Percentiles rank a stretch among this genome's conserved stretches.
phyloP scores from a whole-genome alignment of 2,329 filamentous ascomycete genomes.

The Colletotrichum somersetense region DNA sequence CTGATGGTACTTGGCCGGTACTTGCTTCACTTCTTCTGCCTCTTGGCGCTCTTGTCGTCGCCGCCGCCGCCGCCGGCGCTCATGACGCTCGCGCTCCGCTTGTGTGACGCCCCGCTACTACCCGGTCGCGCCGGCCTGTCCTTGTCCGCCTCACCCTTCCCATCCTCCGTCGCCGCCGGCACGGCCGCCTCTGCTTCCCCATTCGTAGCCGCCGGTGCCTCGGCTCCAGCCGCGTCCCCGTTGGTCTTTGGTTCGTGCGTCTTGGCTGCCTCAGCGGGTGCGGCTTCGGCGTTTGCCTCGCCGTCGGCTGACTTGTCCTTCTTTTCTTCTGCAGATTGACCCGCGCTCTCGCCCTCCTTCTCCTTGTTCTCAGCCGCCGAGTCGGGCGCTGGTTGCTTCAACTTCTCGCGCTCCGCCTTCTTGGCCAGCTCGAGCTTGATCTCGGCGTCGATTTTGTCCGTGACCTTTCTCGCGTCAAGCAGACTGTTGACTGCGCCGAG shows the following conservation, averaged over 20 bases:
- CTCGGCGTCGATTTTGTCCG: constrained; percentile 82
- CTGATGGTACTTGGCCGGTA: constrained; percentile 45
- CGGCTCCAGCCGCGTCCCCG: constrained; percentile 30
- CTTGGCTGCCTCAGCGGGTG: constrained; percentile 27
- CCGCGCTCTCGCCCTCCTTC: constrained; percentile 24
- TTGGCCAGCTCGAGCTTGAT: constrained; percentile 71
- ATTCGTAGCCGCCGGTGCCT: constrained; percentile 19
- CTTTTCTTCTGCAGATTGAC: constrained; percentile 20
- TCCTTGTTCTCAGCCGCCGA: constrained; percentile 30
- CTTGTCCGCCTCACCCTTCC: constrained; percentile 45
- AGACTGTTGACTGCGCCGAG: constrained; percentile 76
- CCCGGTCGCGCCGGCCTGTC: constrained; percentile 51
- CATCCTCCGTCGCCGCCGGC: constrained; percentile 34
- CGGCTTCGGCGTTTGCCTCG: constrained; percentile 25
- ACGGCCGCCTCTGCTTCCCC: constrained; percentile 24
- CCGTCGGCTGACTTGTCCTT: constrained; percentile 14
- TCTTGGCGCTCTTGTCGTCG: constrained; percentile 74
- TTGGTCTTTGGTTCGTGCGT: constrained; percentile 30
- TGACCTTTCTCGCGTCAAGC: constrained; percentile 79
- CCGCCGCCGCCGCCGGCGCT: constrained; percentile 69
- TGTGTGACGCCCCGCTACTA: constrained; percentile 66
- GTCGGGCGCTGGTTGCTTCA: constrained; percentile 35
- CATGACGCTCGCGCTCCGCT: constrained; percentile 86
- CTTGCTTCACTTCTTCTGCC: constrained; percentile 65
- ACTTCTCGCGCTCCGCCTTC: constrained; percentile 65